These are phyloP conservation scores for Keqinozyma sinolaborantium DNA, from an alignment of 1,139 yeast genomes.

Conservation along the genomic window DNA sequence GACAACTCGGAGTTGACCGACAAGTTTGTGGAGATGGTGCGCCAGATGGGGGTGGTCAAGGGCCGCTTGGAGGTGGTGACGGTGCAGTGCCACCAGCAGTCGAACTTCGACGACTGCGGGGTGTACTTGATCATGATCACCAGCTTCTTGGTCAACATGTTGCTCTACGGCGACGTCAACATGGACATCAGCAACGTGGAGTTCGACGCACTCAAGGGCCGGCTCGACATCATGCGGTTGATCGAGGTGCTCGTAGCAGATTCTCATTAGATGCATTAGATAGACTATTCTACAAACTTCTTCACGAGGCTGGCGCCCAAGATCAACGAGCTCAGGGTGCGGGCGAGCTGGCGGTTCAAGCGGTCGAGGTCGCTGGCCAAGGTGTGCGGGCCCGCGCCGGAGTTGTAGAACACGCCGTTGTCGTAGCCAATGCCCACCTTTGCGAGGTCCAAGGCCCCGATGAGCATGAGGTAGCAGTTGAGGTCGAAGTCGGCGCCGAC, in stretches of 20 bases:
- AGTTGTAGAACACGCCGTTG: slow-evolving; percentile 8
- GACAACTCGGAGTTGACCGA: slow-evolving; percentile 18
- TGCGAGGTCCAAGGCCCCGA: slow-evolving; percentile 8
- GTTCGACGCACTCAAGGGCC: slow-evolving; percentile 28
- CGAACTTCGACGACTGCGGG: slow-evolving; percentile 47
- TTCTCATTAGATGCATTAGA: slow-evolving; percentile 1
- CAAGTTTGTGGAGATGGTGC: slow-evolving; percentile 13
- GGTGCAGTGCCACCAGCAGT: slow-evolving; percentile 40
- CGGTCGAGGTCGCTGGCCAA: neutral
- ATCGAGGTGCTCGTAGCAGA: slow-evolving; percentile 4
- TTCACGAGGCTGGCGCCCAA: neutral
- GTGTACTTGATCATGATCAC: slow-evolving; percentile 41
- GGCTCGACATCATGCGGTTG: slow-evolving; percentile 21
- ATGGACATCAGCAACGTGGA: slow-evolving; percentile 24
- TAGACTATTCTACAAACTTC: neutral
- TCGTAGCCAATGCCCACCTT: slow-evolving; percentile 11
- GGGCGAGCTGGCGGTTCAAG: neutral
- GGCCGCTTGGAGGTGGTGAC: slow-evolving; percentile 17
- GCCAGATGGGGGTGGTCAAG: slow-evolving; percentile 5
- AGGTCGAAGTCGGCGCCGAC: slow-evolving; percentile 6
- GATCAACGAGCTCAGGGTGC: neutral
- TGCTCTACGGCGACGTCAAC: slow-evolving; percentile 17
- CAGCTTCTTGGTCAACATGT: slow-evolving; percentile 26
- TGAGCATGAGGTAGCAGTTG: slow-evolving; percentile 7
- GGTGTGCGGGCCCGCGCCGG: neutral